Base-by-base conservation (phyloP, 495 filamentous ascomycete genomes). In the Xylaria venustula region DNA sequence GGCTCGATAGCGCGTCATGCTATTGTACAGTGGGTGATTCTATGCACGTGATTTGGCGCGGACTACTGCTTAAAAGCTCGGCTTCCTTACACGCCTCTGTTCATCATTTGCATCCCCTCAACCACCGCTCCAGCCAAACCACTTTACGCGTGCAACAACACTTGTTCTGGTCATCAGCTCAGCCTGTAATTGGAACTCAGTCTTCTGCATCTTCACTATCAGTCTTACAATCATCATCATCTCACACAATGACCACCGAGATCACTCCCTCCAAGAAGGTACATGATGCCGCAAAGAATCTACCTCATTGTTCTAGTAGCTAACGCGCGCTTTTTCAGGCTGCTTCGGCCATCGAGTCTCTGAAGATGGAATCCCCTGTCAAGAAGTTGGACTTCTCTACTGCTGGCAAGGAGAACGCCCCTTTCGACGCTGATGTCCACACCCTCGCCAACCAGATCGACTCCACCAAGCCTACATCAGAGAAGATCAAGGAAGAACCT, bases 291-390 rank as follows among this genome's bases (percentile, higher is more conserved):
- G 15, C 37, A 20, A 45, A 46, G 48, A 44, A 23, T 32, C 17
- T 20, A 37, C 19, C 14, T 15, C 26, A 42, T 53, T 62, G 47
- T 68, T 64, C 11, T 11, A 2, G 36, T 36, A 14, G 56, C 78
- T 81, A 75, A 82, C 69, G 51, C 51, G 62, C 76, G 62, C 54
- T 60, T 68, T 26, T 52, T 22, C 73, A 97, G 93, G 85, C 88
- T 81, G 89, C 90, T 66, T 88, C 89, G 72, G 91, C 86, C 62
- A 85, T 97, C 67, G 86, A 93, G 77, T 87, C 85, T 65, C 80
- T 98, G 67, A 95, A 93, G 78, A 95, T 98, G 89, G 90, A 96
- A 64, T 94, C 91, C 0, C 92, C 92, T 32, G 79, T 85, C 54
- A 96, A 96, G 90, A 95, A 94, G 86, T 83, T 93, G 66, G 80